phyloP scores from a whole-genome alignment of 2,329 filamentous ascomycete species.

The Pezicula neosporulosa region DNA sequence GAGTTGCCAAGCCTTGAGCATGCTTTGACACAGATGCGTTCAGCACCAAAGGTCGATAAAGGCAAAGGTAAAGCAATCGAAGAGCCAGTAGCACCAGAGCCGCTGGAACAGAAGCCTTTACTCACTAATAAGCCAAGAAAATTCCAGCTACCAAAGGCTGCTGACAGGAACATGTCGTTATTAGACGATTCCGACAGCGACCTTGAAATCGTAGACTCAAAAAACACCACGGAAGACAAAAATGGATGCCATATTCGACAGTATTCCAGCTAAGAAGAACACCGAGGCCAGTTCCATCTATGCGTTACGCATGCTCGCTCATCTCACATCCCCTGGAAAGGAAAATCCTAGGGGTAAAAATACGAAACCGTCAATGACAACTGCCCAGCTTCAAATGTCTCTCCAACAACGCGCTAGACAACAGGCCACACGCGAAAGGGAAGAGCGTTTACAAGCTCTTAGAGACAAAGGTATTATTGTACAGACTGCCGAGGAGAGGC shows the following conservation, averaged over 20 bases:
- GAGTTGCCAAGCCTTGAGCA: constrained; percentile 16
- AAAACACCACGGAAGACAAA: constrained; percentile 41
- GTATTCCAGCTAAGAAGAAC: constrained; percentile 58
- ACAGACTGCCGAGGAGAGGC: constrained; percentile 82
- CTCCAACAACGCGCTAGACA: constrained; percentile 71
- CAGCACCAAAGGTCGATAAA: constrained; percentile 41
- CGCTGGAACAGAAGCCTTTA: constrained; percentile 14
- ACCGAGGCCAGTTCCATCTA: constrained; percentile 62
- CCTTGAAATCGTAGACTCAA: constrained; percentile 29
- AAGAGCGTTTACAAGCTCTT: constrained; percentile 73
- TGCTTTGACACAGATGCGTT: constrained; percentile 7
- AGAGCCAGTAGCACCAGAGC: constrained; percentile 13
- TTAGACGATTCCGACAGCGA: constrained; percentile 44
- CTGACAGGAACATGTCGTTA: constrained; percentile 30
- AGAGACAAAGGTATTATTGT: constrained; percentile 76
- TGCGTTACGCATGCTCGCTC: constrained; percentile 69
- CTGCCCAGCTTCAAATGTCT: constrained; percentile 63
- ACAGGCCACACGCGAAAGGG: constrained; percentile 75
- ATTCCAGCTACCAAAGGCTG: constrained; percentile 35
- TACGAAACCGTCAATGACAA: constrained; percentile 57
- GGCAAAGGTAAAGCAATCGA: constrained; percentile 56
- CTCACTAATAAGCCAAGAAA: constrained; percentile 30
- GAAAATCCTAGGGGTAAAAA: constrained; percentile 35
- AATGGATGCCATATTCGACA: constrained; percentile 65
- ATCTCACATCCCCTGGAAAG: constrained; percentile 62